phyloP scores from a whole-genome alignment of 805 yeast species.

The Scheffersomyces lignosus region DNA sequence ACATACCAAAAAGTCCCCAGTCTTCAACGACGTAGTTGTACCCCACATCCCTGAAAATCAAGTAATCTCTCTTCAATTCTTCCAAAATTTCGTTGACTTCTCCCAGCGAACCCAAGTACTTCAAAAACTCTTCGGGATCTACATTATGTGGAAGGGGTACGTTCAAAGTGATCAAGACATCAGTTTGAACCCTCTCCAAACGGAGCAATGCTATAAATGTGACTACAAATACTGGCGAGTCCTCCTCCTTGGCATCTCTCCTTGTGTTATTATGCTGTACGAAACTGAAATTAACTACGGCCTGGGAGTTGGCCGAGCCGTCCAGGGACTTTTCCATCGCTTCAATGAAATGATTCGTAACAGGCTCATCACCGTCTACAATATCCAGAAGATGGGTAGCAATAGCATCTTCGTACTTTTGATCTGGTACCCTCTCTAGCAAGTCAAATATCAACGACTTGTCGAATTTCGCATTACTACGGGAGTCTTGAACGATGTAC shows the following conservation, averaged over 20 bases:
- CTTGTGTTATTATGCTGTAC: constrained; percentile 8
- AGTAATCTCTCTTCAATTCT: constrained; percentile 14
- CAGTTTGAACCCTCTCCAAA: constrained; percentile 52
- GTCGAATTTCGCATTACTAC: constrained; percentile 31
- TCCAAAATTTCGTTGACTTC: constrained; percentile 1
- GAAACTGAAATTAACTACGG: constrained; percentile 2
- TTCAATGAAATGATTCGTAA: constrained; percentile 10
- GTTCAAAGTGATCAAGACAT: constrained; percentile 59
- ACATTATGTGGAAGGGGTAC: constrained; percentile 39
- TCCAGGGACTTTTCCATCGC: constrained; percentile 1
- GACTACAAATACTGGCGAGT: constrained; percentile 30
- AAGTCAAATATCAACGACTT: constrained; percentile 66
- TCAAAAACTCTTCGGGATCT: constrained; percentile 1
- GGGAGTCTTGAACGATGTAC: constrained; percentile 48
- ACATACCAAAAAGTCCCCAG: constrained; percentile 46
- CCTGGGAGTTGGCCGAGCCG: neutral
- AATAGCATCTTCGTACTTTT: constrained; percentile 42
- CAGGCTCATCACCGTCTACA: constrained; percentile 22
- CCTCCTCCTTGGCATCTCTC: constrained; percentile 10
- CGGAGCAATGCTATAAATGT: constrained; percentile 60
- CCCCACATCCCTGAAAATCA: constrained; percentile 23
- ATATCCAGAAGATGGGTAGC: constrained; percentile 58
- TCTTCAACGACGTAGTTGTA: constrained; percentile 40
- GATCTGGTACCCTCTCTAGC: constrained; percentile 49
- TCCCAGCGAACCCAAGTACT: neutral